Evolutionary conservation across 257 asterid genomes (phyloP), one percentile per base, ranked within the genome.

Genomic region (Solanum chilense): DNA sequence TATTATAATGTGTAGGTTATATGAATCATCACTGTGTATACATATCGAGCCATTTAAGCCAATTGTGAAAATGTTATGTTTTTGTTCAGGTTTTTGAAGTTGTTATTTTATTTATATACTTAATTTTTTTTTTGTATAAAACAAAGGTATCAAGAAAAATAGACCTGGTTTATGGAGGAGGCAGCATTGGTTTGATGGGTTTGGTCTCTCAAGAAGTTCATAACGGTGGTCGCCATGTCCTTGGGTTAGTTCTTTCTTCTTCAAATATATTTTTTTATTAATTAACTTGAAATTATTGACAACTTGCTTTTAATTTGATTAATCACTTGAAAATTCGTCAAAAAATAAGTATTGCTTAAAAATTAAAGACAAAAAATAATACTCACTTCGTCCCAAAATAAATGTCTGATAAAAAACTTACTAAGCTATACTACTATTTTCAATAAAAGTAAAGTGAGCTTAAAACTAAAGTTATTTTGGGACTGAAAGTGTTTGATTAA

Each of bases 151-250:
- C 89, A 78, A 90, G 89, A 83, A 88, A 74, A 25, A 31, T 90
- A 86, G 92, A 90, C 85, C 87, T 90, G 37, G 92, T 90, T 47
- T 90, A 90, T 41, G 92, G 92, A 13, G 92, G 92, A 8, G 92
- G 92, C 64, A 88, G 92, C 14, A 45, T 90, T 68, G 92, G 92
- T 16, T 88, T 90, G 31, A 90, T 90, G 92, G 92, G 90, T 35
- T 66, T 90, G 85, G 74, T 90, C 74, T 88, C 92, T 68, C 90
- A 86, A 68, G 88, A 69, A 68, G 92, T 88, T 44, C 85, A 90
- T 33, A 88, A 83, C 7, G 92, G 92, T n/a, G 92, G 92, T 66
- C 85, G 92, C 20, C 92, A 90, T 52, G 92, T 90, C 49, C 73
- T 90, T 35, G 92, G 92, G 92, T 89, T 60, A 27, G 20, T 49